Conservation (phyloP, 1,284 basidiomycete species). For the Malassezia arunalokei region DNA sequence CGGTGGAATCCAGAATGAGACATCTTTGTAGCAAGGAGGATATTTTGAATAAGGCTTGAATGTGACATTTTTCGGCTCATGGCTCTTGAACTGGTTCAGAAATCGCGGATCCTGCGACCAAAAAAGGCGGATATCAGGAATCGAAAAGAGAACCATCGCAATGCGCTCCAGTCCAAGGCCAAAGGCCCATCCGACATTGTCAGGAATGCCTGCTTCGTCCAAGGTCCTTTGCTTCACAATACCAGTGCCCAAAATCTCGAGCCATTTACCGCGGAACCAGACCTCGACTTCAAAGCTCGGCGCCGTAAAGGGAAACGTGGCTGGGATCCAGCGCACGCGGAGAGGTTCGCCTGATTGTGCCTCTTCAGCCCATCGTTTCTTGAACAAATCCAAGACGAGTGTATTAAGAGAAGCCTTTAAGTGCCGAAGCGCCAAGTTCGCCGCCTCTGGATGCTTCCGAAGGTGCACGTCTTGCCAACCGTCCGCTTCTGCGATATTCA, state of each 20-base stretch:
- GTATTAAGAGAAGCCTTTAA: conserved; percentile 84
- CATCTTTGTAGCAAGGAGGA: conserved; percentile 45
- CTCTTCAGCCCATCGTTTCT: conserved; percentile 44
- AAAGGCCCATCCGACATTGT: conserved; percentile 91
- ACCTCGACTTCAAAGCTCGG: conserved; percentile 98
- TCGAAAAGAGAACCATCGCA: conserved; percentile 92
- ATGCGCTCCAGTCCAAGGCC: conserved; percentile 93
- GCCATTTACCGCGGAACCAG: conserved; percentile 88
- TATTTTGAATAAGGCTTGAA: conserved; percentile 43
- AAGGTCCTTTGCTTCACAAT: conserved; percentile 81
- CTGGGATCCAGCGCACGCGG: conserved; percentile 88
- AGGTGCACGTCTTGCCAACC: conserved; percentile 70
- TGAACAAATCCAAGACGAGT: conserved; percentile 71
- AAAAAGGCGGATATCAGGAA: conserved; percentile 97
- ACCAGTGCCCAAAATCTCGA: conserved; percentile 89
- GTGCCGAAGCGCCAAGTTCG: conserved; percentile 61
- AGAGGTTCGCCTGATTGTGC: conserved; percentile 54
- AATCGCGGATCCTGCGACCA: conserved; percentile 87
- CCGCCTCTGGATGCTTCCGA: conserved; percentile 49
- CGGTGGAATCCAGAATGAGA: conserved; percentile 54
- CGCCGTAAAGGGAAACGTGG: conserved; percentile 92
- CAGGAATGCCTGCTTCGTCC: conserved; percentile 56
- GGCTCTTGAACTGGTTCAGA: conserved; percentile 61
- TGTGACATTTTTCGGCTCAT: conserved; percentile 23
- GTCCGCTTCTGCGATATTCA: conserved; percentile 59